Conservation (phyloP, 345 rosid species). For the Linum usitatissimum region DNA sequence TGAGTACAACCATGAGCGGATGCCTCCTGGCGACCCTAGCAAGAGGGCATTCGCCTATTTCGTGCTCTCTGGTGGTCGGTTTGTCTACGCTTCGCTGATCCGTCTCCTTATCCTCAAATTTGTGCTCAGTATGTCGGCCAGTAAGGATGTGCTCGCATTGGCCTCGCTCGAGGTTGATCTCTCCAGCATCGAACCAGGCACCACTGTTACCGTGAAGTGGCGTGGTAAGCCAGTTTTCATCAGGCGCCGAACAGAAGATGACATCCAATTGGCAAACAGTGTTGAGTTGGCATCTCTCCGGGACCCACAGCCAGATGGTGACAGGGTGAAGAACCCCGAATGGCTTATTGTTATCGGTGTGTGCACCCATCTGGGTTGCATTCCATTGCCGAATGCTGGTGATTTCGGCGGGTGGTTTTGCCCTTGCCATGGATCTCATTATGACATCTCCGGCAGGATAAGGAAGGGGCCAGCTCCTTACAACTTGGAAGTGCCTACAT, state of each 20-base stretch:
- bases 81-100: neutral
- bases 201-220: neutral
- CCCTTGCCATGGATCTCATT: neutral
- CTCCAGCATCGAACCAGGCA: conserved; percentile 1
- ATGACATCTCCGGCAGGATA: neutral
- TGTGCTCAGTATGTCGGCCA: neutral
- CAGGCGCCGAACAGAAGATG: neutral
- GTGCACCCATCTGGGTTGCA: neutral
- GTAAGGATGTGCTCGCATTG: conserved; percentile 1
- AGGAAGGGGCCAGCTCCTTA: neutral
- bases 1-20: neutral
- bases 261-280: neutral
- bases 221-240: neutral
- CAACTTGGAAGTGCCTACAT: neutral
- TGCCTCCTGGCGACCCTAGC: neutral
- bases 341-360: neutral
- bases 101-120: conserved; percentile 2
- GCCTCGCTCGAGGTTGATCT: conserved; percentile 5
- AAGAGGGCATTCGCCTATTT: neutral
- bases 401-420: neutral
- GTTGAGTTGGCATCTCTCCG: neutral
- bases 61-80: neutral
- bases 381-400: neutral
- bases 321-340: neutral
- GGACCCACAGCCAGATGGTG: neutral